Evolutionary conservation across 75 land plant species (phyloP).

Genomic region (Sequoiadendron giganteum): DNA sequence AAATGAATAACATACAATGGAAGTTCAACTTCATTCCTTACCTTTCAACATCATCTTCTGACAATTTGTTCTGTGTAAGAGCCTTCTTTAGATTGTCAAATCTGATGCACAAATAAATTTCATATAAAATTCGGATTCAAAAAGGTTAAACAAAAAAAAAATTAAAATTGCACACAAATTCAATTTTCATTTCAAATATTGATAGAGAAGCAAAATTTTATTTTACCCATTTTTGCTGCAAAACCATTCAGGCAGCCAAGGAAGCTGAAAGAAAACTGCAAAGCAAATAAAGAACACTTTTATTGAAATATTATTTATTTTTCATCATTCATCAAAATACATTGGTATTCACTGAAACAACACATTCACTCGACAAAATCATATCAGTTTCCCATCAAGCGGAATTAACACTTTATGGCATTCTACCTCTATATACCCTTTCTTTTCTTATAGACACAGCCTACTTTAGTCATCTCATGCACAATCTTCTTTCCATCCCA

Average conservation of each 20-base stretch:
- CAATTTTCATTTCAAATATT: neutral
- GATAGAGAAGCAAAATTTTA: neutral
- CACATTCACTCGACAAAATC: neutral
- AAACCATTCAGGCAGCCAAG: conserved; percentile 18
- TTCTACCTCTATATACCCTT: neutral
- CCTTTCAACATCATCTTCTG: conserved; percentile 19
- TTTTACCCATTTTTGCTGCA: conserved; percentile 12
- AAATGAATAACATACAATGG: neutral
- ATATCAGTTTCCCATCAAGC: neutral
- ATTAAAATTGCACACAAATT: neutral
- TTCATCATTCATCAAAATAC: neutral
- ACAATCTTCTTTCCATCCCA: neutral
- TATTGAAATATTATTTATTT: neutral
- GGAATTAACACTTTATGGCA: neutral
- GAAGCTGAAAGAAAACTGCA: conserved; percentile 28
- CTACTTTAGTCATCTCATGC: neutral
- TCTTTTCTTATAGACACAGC: neutral
- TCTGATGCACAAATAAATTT: neutral
- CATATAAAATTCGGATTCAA: neutral
- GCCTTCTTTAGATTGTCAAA: neutral
- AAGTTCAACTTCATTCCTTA: neutral
- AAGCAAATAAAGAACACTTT: neutral
- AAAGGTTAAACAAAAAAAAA: neutral
- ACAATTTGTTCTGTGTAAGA: conserved; percentile 6
- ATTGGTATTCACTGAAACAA: neutral